Evolutionary conservation across 2,329 filamentous ascomycete genomes (phyloP), one percentile per base, ranked within the genome.

Genomic region (Xylaria sp.): DNA sequence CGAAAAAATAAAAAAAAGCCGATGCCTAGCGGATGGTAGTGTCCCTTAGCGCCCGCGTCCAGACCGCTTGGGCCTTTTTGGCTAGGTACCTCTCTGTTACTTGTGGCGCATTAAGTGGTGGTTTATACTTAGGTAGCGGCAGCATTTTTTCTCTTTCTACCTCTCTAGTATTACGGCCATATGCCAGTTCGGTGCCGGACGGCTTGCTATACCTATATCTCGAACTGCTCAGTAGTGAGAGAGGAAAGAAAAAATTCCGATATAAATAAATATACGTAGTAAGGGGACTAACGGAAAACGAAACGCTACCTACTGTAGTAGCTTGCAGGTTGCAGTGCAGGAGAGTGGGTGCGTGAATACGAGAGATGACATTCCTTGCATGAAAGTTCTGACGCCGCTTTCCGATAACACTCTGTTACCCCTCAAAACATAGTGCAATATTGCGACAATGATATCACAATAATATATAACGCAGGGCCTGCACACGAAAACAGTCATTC

Each of bases 331-430:
- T 63, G 55, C 50, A 42, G 60, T 57, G 53, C 35, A 53, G 29
- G 2, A 29, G 51, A 29, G 65, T 68, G 65, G 65, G 50, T 51
- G 62, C 55, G 35, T 68, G 68, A 70, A 70, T 70, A 70, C 68
- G 68, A 70, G 68, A 68, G 53, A 64, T 62, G 65, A 65, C 53
- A 57, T 23, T 44, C 63, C 64, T 48, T 64, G 63, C 67, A 58
- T 60, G 27, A 25, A 42, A 35, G 54, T n/a, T 54, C 40, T 18
- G 12, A 42, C 60, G 40, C 54, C 48, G 60, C 40, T 63, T 60
- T 48, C 60, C 63, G 63, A 60, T 66, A 63, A 42, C 27, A 44
- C 37, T 25, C 29, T 42, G 12, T 16, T 37, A 6, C 42, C 51
- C 63, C 63, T n/a, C 59, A 40, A 60, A 40, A 32, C 18, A 40